Evolutionary conservation across 352 stramenopile genomes (phyloP).

Genomic region (Aphanomyces cochlioides): DNA sequence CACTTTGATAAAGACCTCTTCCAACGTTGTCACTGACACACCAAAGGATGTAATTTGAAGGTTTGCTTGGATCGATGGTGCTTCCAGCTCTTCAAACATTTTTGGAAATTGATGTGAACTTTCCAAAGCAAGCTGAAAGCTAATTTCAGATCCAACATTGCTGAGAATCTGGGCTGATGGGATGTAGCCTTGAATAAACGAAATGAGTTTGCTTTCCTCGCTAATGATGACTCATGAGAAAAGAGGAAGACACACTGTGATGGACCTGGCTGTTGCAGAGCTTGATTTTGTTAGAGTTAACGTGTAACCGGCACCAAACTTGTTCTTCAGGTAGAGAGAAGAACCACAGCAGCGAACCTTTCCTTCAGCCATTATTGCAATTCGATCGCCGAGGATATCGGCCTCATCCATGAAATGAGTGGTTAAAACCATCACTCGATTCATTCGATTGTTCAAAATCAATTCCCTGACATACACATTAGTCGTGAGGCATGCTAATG

Average conservation of each 20-base stretch:
- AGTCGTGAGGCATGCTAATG: constrained; percentile 17
- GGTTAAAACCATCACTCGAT: constrained; percentile 75
- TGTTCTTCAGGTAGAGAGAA: constrained; percentile 78
- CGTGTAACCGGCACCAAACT: constrained; percentile 71
- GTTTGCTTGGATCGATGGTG: constrained; percentile 16
- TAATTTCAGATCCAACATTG: constrained; percentile 72
- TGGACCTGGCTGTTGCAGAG: not conserved
- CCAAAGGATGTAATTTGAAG: constrained; percentile 56
- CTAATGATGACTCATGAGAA: not conserved
- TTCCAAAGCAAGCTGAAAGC: constrained; percentile 69
- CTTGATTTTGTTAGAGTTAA: constrained; percentile 47
- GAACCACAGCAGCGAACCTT: constrained; percentile 52
- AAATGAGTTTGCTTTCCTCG: constrained; percentile 7
- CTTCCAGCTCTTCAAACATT: constrained; percentile 75
- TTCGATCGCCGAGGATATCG: constrained; percentile 86
- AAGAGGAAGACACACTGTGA: not conserved
- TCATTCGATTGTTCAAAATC: constrained; percentile 54
- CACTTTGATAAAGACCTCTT: constrained; percentile 90
- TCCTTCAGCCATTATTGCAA: constrained; percentile 86
- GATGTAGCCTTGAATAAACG: constrained; percentile 16
- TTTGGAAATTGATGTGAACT: constrained; percentile 49
- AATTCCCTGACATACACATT: constrained; percentile 43
- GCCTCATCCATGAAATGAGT: constrained; percentile 93
- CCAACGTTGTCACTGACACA: constrained; percentile 80
- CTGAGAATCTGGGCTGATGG: constrained; percentile 41